Evolutionary conservation across 208 protist species (phyloP), one percentile per base, ranked within the genome.

Genomic region (Acanthamoeba healyi): DNA sequence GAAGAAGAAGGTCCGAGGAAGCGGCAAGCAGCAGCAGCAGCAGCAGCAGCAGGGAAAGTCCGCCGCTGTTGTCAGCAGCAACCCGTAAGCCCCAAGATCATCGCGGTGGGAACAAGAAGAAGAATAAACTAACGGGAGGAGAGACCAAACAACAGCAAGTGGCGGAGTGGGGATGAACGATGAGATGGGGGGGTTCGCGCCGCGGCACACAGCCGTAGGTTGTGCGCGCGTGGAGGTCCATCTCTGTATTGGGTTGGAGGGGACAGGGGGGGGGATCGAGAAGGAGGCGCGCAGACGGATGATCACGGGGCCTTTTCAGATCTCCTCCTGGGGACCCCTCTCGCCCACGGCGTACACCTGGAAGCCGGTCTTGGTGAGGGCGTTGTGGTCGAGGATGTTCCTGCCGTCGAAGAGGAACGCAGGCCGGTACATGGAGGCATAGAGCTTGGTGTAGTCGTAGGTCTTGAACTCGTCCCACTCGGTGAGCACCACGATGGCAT

Each of bases 401-500:
- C 98, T 92, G 14, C 99, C 99, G 95, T 99, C 99, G 94, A 99
- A 99, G 42, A 99, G 40, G 93, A 99, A 99, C 54, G 98, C 98
- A 2, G 99, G 99, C 94, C 99, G 98, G 29, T 95, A 51, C 99
- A 99, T 99, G 14, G 49, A 67, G 9, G 97, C 94, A 94, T 98
- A 99, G 58, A 99, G 96, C 5, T 65, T 19, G 34, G 26, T 4
- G 65, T 94, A 93, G 58, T 95, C 84, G 44, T 81, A 81, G 26
- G 54, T 96, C 86, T 97, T 96, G 96, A 99, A 99, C 95, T 99
- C 98, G 94, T 99, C 98, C 99, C 99, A 99, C 94, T 99, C 99
- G n/a, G 99, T 99, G 32, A 99, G 93, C 65, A 99, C 95, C n/a
- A 98, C 93, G 46, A 99, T 94, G 15, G 98, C 98, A 94, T 99